phyloP scores from a whole-genome alignment of 345 rosid species.

The Physaria fendleri region DNA sequence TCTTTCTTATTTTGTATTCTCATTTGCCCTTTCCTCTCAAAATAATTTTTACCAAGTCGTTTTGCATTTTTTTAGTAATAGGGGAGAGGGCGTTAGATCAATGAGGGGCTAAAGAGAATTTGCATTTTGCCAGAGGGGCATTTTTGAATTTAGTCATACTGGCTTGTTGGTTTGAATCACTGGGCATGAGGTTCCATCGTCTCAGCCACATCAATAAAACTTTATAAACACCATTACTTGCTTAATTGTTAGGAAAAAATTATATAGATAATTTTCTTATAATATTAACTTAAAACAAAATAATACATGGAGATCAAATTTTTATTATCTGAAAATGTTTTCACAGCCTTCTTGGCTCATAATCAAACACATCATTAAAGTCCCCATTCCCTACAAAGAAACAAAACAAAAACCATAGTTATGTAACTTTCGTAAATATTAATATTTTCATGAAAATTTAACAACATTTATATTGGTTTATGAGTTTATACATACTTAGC shows the following conservation, averaged over 20 bases:
- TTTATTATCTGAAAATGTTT: neutral
- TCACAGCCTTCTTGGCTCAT: neutral
- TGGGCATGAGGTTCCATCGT: constrained; percentile 63
- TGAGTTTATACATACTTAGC: constrained; percentile 12
- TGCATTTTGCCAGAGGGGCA: too few relatives aligned
- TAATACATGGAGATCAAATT: constrained; percentile 15
- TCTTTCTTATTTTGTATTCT: too few relatives aligned
- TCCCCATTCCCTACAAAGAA: constrained; percentile 17
- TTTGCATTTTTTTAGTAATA: too few relatives aligned
- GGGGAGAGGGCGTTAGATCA: too few relatives aligned
- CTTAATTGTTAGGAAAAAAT: neutral
- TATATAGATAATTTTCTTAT: neutral
- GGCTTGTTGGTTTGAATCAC: constrained; percentile 60
- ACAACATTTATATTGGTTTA: neutral
- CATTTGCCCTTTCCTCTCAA: too few relatives aligned
- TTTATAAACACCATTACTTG: constrained; percentile 11
- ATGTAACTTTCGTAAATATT: neutral
- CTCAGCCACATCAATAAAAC: constrained; percentile 36
- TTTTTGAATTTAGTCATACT: too few relatives aligned
- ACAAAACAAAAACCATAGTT: neutral
- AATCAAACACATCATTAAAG: neutral
- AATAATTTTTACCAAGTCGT: too few relatives aligned
- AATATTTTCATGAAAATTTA: too few relatives aligned
- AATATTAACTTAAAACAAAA: neutral
- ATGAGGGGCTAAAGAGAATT: too few relatives aligned